Base-by-base conservation (phyloP, 2,329 filamentous ascomycete genomes). In the Amauroascus verrucosus region DNA sequence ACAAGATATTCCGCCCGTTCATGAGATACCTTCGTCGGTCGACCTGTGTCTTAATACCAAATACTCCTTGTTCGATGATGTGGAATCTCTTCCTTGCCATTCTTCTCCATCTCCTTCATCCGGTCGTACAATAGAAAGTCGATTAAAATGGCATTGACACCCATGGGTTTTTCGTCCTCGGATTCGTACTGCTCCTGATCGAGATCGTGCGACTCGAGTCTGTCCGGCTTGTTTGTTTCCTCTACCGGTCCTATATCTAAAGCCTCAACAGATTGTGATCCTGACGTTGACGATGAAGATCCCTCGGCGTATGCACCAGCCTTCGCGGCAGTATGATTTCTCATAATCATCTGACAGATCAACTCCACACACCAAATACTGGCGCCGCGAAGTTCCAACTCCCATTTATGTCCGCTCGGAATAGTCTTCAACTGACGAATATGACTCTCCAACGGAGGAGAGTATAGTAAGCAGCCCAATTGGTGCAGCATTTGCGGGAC, bases 81-180 rank as follows among this genome's bases (percentile, higher is more conserved):
- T 4, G 88, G 87, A 56, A 88, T 79, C 32, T 65, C 65, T 56
- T 72, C 73, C 56, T 65, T 61, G 68, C 50, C 82, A 75, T 59
- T 75, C 67, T 72, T 74, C 68, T 97, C 91, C 65, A 86, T 69
- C 64, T 88, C 85, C 68, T 97, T 98, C 72, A 93, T 89, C 16
- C 85, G 82, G 71, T 98, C 93, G 66, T 98, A 98, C 53, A 98
- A 74, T 69, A 96, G 95, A 71, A 97, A 98, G 69, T 98, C 93
- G 58, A 98, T 93, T 62, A 98, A 70, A 37, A 97, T 88, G 24
- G 93, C 90, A 66, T 98, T 98, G 58, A 85, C 68, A 14, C 73
- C 71, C 61, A 84, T 70, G 50, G 53, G 60, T 50, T 52, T 35
- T 20, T 54, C 54, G 41, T 41, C 35, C 26, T 51, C 57, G 13